Conservation (phyloP, 495 filamentous ascomycete species). For the Pyronema omphalodes region DNA sequence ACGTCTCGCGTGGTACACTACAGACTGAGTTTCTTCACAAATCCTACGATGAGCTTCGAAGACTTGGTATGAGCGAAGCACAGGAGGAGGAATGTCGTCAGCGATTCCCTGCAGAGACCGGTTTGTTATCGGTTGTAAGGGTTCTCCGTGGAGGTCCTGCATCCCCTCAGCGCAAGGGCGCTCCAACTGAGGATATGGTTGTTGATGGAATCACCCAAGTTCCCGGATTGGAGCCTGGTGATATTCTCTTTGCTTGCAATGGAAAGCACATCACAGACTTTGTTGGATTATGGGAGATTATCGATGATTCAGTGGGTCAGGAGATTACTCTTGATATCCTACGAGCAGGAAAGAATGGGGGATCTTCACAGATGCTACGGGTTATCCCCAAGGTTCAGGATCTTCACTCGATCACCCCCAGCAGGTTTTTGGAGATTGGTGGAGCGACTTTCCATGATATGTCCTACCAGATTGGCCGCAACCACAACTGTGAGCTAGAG, state of each 20-base stretch:
- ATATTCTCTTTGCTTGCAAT: constrained; percentile 23
- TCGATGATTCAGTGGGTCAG: constrained; percentile 22
- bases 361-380: constrained; percentile 14
- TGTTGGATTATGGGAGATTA: constrained; percentile 23
- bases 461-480: constrained; percentile 23
- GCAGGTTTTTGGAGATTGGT: constrained; percentile 22
- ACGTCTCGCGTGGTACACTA: constrained; percentile 22
- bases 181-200: not conserved
- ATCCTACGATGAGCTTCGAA: constrained; percentile 22
- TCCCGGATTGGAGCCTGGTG: constrained; percentile 21
- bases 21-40: constrained; percentile 23
- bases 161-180: constrained; percentile 8
- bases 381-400: constrained; percentile 21
- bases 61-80: constrained; percentile 19
- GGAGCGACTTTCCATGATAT: constrained; percentile 23
- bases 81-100: constrained; percentile 19
- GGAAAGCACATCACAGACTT: constrained; percentile 21
- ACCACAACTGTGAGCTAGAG: constrained; percentile 21
- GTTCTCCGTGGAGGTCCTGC: constrained; percentile 23
- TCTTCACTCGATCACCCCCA: constrained; percentile 22
- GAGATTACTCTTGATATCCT: constrained; percentile 22
- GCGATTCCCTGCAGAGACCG: constrained; percentile 14
- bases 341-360: constrained; percentile 18
- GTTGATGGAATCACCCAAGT: constrained; percentile 16
- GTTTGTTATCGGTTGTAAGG: constrained; percentile 18